phyloP scores from a whole-genome alignment of 768 basidiomycete species.

The Kwoniella bestiolae region DNA sequence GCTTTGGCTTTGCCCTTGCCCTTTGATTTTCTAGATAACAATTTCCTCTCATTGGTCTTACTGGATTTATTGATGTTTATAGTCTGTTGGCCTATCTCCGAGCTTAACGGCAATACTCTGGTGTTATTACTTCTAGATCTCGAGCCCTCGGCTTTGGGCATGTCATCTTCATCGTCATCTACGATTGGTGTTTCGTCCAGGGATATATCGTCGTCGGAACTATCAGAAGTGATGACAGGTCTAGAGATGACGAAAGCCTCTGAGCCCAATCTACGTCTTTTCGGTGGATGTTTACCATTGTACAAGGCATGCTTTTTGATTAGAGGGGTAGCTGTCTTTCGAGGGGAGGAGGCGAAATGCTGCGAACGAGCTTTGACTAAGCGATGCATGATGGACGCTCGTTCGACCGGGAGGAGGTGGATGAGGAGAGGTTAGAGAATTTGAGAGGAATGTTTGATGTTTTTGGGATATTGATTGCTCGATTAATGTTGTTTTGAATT shows the following conservation, averaged over 20 bases:
- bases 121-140: constrained; percentile 1
- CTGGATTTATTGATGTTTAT: constrained; percentile 24
- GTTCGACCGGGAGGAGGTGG: neutral
- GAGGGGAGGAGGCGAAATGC: constrained; percentile 46
- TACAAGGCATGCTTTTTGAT: constrained; percentile 28
- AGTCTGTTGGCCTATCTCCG: constrained; percentile 31
- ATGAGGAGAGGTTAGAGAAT: neutral
- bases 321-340: constrained; percentile 35
- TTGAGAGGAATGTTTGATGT: neutral
- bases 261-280: constrained; percentile 36
- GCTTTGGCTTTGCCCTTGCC: constrained; percentile 24
- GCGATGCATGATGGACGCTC: constrained; percentile 30
- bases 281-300: constrained; percentile 27
- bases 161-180: constrained; percentile 1
- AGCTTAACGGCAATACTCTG: constrained; percentile 30
- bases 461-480: neutral
- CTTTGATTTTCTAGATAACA: constrained; percentile 6
- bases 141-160: constrained; percentile 8
- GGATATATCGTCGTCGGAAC: neutral
- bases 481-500: neutral
- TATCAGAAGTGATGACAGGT: constrained; percentile 12
- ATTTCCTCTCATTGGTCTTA: constrained; percentile 15
- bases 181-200: constrained; percentile 5
- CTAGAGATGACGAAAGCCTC: constrained; percentile 22
- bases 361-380: constrained; percentile 41